phyloP scores from a whole-genome alignment of 148 eudicot genomes.

The Cornus suecica region DNA sequence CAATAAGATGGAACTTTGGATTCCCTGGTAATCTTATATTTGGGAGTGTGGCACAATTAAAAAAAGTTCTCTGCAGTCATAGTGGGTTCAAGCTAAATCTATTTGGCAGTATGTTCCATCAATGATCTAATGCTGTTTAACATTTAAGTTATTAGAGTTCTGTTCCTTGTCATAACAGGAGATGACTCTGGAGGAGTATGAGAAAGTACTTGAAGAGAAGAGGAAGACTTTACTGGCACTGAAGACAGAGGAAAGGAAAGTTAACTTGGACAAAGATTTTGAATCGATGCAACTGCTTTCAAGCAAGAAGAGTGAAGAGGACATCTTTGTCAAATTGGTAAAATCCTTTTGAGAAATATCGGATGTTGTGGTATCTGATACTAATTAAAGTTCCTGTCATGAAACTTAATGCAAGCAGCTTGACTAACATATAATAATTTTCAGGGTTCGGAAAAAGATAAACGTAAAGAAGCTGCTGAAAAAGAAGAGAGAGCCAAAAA shows the following conservation, averaged over 20 bases:
- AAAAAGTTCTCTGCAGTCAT: background rate
- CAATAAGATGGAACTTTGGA: background rate
- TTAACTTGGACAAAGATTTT: slow-evolving; percentile 55
- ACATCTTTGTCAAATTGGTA: slow-evolving; percentile 68
- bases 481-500: slow-evolving; percentile 61
- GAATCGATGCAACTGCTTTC: slow-evolving; percentile 65
- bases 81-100: background rate
- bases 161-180: slow-evolving; percentile 33
- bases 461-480: slow-evolving; percentile 51
- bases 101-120: background rate
- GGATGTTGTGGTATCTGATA: background rate
- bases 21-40: background rate
- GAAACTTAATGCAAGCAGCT: background rate
- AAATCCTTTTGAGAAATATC: background rate
- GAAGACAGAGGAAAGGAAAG: slow-evolving; percentile 75
- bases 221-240: slow-evolving; percentile 58
- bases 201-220: slow-evolving; percentile 77
- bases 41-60: background rate
- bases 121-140: background rate
- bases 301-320: slow-evolving; percentile 61
- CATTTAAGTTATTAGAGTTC: background rate
- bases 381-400: background rate
- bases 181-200: slow-evolving; percentile 84
- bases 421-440: background rate
- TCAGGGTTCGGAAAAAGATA: slow-evolving; percentile 63